Evolutionary conservation across 2,329 filamentous ascomycete genomes (phyloP).

Genomic region (Xylariaceae sp.): DNA sequence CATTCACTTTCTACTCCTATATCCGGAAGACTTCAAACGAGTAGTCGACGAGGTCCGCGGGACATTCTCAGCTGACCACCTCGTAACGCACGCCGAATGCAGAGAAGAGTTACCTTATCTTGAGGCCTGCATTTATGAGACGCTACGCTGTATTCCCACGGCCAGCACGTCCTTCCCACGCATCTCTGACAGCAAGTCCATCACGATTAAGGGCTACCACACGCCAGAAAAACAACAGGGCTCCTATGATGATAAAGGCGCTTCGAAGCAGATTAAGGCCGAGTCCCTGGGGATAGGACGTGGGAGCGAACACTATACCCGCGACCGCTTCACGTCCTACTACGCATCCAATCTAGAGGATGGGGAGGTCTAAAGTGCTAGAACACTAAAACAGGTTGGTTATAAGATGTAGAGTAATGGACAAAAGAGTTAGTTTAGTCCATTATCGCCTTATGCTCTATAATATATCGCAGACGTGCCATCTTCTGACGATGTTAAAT

Average conservation of each 20-base stretch:
- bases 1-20: neutral
- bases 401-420: too few relatives aligned
- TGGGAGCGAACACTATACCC: neutral
- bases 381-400: too few relatives aligned
- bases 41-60: neutral
- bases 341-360: slow-evolving; percentile 1
- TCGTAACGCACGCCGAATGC: neutral
- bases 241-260: too few relatives aligned
- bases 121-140: neutral
- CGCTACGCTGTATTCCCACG: neutral
- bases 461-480: too few relatives aligned
- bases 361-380: neutral
- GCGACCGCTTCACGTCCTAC: neutral
- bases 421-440: too few relatives aligned
- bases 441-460: too few relatives aligned
- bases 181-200: too few relatives aligned
- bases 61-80: neutral
- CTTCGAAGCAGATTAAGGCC: neutral
- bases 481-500: too few relatives aligned
- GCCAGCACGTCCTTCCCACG: too few relatives aligned
- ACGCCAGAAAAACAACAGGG: too few relatives aligned
- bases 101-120: neutral
- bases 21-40: neutral
- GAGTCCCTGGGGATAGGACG: neutral
- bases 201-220: too few relatives aligned